A percentile compares a stretch with the other conserved stretches of the same genome.
These are phyloP conservation scores for Huntiella savannae DNA, from an alignment of 2,329 filamentous ascomycete species.

Conservation along the genomic window DNA sequence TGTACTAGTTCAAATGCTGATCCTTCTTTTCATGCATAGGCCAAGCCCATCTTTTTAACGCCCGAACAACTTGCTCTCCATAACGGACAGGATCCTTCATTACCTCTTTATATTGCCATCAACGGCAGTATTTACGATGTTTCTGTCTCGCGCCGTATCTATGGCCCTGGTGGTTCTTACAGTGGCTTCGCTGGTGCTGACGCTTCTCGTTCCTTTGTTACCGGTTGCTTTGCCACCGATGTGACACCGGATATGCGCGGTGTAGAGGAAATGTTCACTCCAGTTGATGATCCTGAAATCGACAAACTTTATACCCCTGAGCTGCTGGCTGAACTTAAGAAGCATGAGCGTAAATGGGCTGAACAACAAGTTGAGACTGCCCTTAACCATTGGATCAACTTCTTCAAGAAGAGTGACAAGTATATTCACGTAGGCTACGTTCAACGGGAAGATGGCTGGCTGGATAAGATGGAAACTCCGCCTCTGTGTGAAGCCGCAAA, in stretches of 20 bases:
- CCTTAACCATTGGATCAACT: conserved; percentile 62
- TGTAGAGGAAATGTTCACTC: conserved; percentile 68
- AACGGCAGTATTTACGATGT: conserved; percentile 80
- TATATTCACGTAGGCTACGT: conserved; percentile 69
- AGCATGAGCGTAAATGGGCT: conserved; percentile 46
- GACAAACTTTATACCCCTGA: conserved; percentile 38
- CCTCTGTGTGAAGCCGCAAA: conserved; percentile 51
- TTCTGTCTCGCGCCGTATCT: conserved; percentile 44
- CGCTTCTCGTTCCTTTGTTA: conserved; percentile 75
- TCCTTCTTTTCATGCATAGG: conserved; percentile 16
- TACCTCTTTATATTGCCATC: conserved; percentile 78
- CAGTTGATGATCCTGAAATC: conserved; percentile 40
- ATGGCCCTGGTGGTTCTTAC: conserved; percentile 75
- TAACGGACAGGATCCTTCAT: conserved; percentile 55
- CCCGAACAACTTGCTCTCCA: conserved; percentile 53
- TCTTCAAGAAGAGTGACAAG: conserved; percentile 63
- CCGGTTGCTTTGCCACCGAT: conserved; percentile 80
- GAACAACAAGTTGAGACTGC: conserved; percentile 43
- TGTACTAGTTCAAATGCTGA: not conserved
- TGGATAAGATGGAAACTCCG: conserved; percentile 38
- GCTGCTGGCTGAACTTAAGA: conserved; percentile 33
- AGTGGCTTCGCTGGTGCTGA: conserved; percentile 72
- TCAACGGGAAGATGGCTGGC: conserved; percentile 38
- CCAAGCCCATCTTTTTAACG: conserved; percentile 46
- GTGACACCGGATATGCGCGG: conserved; percentile 68